Evolutionary conservation across 1,139 yeast species (phyloP).

Genomic region (Magnusiomyces sp.): DNA sequence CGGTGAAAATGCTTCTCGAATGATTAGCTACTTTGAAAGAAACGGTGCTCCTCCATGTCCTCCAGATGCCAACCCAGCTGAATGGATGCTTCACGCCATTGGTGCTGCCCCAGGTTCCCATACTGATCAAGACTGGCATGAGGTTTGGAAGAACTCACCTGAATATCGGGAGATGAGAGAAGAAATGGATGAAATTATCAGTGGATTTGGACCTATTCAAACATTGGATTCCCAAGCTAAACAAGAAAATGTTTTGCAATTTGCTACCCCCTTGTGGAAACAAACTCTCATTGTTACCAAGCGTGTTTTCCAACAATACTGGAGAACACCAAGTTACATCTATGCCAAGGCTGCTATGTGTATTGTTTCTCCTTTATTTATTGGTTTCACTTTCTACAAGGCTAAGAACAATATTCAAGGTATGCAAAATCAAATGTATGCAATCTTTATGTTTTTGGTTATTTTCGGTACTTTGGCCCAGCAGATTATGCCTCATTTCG

Average conservation of each 20-base stretch:
- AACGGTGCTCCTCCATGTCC: conserved; percentile 64
- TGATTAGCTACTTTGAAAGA: conserved; percentile 60
- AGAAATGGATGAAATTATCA: conserved; percentile 24
- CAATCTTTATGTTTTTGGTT: conserved; percentile 54
- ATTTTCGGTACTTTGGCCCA: conserved; percentile 52
- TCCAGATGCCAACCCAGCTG: conserved; percentile 66
- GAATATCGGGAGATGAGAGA: conserved; percentile 41
- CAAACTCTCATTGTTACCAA: conserved; percentile 44
- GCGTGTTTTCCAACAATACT: conserved; percentile 47
- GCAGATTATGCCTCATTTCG: conserved; percentile 61
- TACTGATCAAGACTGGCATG: conserved; percentile 54
- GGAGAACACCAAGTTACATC: conserved; percentile 62
- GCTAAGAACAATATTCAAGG: conserved; percentile 44
- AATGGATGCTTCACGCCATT: conserved; percentile 73
- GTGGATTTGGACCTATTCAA: conserved; percentile 17
- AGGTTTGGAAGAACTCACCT: conserved; percentile 55
- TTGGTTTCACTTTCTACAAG: conserved; percentile 62
- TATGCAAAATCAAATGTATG: conserved; percentile 37
- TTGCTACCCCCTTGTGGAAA: conserved; percentile 35
- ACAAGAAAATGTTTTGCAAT: conserved; percentile 18
- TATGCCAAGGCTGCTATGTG: conserved; percentile 51
- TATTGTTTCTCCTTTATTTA: conserved; percentile 43
- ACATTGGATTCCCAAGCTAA: background rate
- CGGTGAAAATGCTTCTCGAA: conserved; percentile 52
- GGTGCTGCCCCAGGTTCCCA: conserved; percentile 76